These are phyloP conservation scores for Metschnikowia henanensis DNA, from an alignment of 805 yeast genomes.

Conservation along the genomic window DNA sequence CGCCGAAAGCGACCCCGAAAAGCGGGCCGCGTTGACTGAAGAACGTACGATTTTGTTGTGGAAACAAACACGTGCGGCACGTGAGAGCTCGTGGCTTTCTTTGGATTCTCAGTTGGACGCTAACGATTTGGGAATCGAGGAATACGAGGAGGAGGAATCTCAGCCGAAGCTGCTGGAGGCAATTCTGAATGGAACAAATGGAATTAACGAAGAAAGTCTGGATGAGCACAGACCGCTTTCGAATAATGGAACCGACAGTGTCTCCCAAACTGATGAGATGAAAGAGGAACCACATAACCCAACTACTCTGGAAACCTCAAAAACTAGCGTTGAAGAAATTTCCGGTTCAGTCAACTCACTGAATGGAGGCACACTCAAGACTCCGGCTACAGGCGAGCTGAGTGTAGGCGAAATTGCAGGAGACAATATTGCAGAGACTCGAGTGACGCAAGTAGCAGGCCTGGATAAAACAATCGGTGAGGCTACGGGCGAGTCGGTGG, in stretches of 20 bases:
- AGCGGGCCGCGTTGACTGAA: slow-evolving; percentile 21
- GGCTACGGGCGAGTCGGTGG: slow-evolving; percentile 5
- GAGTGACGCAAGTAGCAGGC: not conserved
- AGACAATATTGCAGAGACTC: slow-evolving; percentile 5
- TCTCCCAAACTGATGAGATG: too few relatives aligned
- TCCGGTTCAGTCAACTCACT: too few relatives aligned
- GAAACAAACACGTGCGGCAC: slow-evolving; percentile 27
- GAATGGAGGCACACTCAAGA: slow-evolving; percentile 2
- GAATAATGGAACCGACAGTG: too few relatives aligned
- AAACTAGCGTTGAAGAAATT: too few relatives aligned
- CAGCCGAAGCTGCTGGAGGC: slow-evolving; percentile 3
- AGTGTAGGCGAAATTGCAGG: slow-evolving; percentile 9
- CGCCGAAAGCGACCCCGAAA: slow-evolving; percentile 6
- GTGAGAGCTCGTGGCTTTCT: slow-evolving; percentile 12
- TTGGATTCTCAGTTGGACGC: slow-evolving; percentile 4
- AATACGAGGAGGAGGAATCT: slow-evolving; percentile 1
- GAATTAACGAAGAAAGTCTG: not conserved
- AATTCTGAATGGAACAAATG: slow-evolving; percentile 2
- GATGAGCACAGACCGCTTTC: too few relatives aligned
- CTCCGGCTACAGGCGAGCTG: not conserved
- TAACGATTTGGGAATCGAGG: slow-evolving; percentile 10
- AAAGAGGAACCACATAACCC: too few relatives aligned
- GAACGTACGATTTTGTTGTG: slow-evolving; percentile 31
- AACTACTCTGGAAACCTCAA: too few relatives aligned
- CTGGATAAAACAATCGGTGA: slow-evolving; percentile 4